Base-by-base conservation (phyloP, 305 asterid genomes). In the Euphrasia arctica region DNA sequence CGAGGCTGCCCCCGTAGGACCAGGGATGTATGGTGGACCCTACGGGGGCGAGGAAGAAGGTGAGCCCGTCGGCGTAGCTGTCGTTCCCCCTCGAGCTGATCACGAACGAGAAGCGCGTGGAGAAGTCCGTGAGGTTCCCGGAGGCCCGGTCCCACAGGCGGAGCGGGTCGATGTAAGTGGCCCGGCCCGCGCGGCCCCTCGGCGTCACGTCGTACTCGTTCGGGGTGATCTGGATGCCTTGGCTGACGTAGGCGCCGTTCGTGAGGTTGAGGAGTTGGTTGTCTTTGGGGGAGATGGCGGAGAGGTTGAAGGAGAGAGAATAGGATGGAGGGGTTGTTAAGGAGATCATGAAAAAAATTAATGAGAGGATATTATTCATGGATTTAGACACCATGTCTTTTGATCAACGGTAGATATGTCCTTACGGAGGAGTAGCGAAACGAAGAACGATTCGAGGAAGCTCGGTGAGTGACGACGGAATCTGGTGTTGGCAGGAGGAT, bases 111-210 rank as follows among this genome's bases (percentile, higher is more conserved):
- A 72, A 76, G 4, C 25, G 69, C 1, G 75, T 76, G 3, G 63
- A 1, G 27, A 76, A 76, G 39, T 69, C 75, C 1, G 73, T n/a
- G 18, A 65, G 50, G 13, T 43, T 70, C 4, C 72, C 57, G 5
- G 79, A 65, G 9, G 15, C 54, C 15, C 62, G 60, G 67, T 77
- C 79, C 79, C 79, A 77, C 31, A 77, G 36, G 60, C 59, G 82
- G 41, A 77, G 54, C 5, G 56, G 74, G 5, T 63, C 5, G 1
- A 3, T 5, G 54, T 58, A 77, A 0, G 70, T 73, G 25, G 76
- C 78, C 22, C 76, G 82, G 1, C 76, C 82, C 1, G 5, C 52
- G 2, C 1, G 14, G 5, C 0, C 0, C 57, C 1, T 0, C n/a
- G n/a, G n/a, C n/a, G 1, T 4, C 9, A 8, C 9, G 14, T 14